Evolutionary conservation across 2,329 filamentous ascomycete genomes (phyloP).

Genomic region (Arthrinium phaeospermum): DNA sequence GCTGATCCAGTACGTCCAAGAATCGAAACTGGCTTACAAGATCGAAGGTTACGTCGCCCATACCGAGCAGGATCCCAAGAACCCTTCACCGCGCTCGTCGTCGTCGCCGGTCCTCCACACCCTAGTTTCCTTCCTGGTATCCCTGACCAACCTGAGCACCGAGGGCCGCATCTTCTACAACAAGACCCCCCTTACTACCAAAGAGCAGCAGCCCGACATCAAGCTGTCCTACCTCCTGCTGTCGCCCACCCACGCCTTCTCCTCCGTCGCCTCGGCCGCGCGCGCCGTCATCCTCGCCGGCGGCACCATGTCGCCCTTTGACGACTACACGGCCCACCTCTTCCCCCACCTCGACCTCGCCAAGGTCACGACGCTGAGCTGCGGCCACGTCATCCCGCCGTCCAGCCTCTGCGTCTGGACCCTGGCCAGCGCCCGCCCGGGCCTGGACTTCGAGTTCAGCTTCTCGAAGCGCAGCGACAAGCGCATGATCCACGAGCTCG

Average conservation of each 20-base stretch:
- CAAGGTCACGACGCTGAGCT: conserved; percentile 82
- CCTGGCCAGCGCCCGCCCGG: conserved; percentile 54
- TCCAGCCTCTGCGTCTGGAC: conserved; percentile 82
- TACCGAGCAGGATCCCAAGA: conserved; percentile 55
- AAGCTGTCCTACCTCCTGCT: conserved; percentile 84
- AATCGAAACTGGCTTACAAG: conserved; percentile 92
- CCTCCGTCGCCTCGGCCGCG: conserved; percentile 82
- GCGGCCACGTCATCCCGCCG: conserved; percentile 89
- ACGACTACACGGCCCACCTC: conserved; percentile 85
- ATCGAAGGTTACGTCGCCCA: conserved; percentile 85
- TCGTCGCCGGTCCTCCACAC: conserved; percentile 60
- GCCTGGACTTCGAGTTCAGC: conserved; percentile 79
- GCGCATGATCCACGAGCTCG: conserved; percentile 75
- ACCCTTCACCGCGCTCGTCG: conserved; percentile 41
- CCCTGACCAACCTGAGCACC: conserved; percentile 83
- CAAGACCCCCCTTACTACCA: conserved; percentile 41
- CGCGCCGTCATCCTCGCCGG: conserved; percentile 89
- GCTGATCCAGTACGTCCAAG: conserved; percentile 83
- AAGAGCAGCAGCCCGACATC: conserved; percentile 51
- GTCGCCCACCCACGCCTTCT: conserved; percentile 90
- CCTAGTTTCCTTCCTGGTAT: conserved; percentile 69
- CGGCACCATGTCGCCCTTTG: conserved; percentile 97
- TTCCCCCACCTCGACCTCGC: conserved; percentile 73
- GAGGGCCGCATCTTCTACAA: conserved; percentile 72
- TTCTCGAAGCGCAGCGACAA: conserved; percentile 77